Percentiles rank a stretch among this genome's conserved stretches.
Evolutionary conservation across 2,329 filamentous ascomycete species (phyloP).

Genomic region (Colletotrichum tamarilloi): DNA sequence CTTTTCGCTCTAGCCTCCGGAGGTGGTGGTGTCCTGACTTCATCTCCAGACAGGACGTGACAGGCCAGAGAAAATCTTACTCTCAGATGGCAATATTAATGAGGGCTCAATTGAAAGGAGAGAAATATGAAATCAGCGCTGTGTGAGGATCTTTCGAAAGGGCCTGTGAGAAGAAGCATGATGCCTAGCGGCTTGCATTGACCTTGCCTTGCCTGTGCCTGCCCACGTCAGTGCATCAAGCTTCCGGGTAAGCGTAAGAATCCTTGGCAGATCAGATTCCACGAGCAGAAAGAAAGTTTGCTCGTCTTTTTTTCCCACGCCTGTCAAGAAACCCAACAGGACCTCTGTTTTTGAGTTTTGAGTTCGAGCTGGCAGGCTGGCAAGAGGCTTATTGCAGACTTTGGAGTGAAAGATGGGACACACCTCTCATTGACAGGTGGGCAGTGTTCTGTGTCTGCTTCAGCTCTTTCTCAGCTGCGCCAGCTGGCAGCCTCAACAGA

Average conservation of each 20-base stretch:
- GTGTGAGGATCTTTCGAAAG: neutral
- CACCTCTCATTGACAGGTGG: neutral
- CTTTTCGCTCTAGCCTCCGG: neutral
- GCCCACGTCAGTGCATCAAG: neutral
- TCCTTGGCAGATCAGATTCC: neutral
- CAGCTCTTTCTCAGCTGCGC: neutral
- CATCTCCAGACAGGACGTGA: neutral
- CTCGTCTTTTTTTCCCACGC: neutral
- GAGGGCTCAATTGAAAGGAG: neutral
- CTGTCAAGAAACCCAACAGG: neutral
- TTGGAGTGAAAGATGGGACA: no score
- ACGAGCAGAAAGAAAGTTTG: neutral
- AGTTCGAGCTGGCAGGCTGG: slow-evolving; percentile 1
- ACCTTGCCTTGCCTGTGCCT: neutral
- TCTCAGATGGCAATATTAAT: no score
- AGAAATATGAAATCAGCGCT: neutral
- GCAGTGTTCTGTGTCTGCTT: neutral
- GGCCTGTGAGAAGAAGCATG: neutral
- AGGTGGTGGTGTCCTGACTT: neutral
- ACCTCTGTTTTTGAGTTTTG: neutral
- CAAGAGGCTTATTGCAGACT: neutral
- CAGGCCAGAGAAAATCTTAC: no score
- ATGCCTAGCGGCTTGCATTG: neutral
- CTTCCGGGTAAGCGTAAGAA: neutral
- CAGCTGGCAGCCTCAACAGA: neutral